Evolutionary conservation across 2,329 filamentous ascomycete genomes (phyloP), one percentile per base, ranked within the genome.

Genomic region (Didymella pomorum): DNA sequence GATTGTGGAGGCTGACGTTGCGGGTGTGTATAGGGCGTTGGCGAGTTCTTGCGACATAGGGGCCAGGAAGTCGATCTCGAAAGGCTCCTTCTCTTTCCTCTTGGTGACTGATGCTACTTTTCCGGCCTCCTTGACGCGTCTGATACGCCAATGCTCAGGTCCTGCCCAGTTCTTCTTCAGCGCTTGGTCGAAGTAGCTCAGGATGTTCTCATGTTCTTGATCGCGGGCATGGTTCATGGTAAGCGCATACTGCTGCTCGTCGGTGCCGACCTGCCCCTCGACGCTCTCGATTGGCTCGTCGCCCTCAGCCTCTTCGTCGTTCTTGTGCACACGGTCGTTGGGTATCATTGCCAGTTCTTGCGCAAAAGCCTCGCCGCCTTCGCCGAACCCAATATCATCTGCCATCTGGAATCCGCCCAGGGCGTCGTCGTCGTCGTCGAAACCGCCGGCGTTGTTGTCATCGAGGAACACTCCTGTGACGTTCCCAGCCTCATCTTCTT

Each of bases 121-220:
- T 69, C 76, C 82, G 14, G 75, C 78, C 55, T 88, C 85, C 69
- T 98, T 98, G 77, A 99, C 95, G 72, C 93, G 92, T 62, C 91
- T 86, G 73, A 99, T 98, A 66, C 94, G 89, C 95, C 95, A 99
- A 78, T 99, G 95, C 76, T 98, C 95, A n/a, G 95, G 94, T 47
- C 93, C 96, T 6, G 90, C 89, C 94, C 95, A 99, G 71, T 97
- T 97, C 84, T 97, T 98, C 74, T 95, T 92, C 42, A 98, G 80
- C 2, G 94, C 93, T 71, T 97, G 92, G 76, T 99, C 95, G 73
- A 99, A 99, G 80, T 98, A 99, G 72, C 91, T 90, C n/a, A 99
- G 84, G 57, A 99, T 97, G 70, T 97, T 94, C 68, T 98, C 92
- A 73, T 97, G 93, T 69, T 92, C 91, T 49, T 84, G 83, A 53